phyloP scores from a whole-genome alignment of 805 yeast genomes.

The Candida vartiovaarae region DNA sequence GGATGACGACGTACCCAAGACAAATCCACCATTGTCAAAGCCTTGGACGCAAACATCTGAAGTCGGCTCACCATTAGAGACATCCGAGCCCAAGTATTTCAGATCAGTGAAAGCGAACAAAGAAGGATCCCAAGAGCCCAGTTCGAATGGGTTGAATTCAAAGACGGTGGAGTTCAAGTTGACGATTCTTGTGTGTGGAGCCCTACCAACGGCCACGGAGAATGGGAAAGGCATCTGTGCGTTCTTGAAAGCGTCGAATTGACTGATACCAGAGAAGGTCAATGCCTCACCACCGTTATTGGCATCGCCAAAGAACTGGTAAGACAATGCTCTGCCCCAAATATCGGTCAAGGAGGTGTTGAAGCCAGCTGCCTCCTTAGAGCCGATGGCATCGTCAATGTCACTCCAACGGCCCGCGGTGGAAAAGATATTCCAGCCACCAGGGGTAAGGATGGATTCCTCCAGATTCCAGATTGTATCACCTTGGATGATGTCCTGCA shows the following conservation, averaged over 20 bases:
- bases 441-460: constrained; percentile 52
- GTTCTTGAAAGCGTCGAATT: constrained; percentile 50
- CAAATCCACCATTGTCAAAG: constrained; percentile 71
- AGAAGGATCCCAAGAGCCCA: constrained; percentile 88
- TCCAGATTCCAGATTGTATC: constrained; percentile 21
- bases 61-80: constrained; percentile 23
- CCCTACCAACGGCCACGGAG: constrained; percentile 56
- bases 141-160: constrained; percentile 56
- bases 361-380: constrained; percentile 58
- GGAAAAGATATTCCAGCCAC: constrained; percentile 48
- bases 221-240: constrained; percentile 65
- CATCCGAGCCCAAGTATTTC: constrained; percentile 61
- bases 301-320: constrained; percentile 12
- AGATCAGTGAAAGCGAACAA: constrained; percentile 56
- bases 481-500: constrained; percentile 8
- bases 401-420: constrained; percentile 30
- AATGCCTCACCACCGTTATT: constrained; percentile 48
- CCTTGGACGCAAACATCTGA: constrained; percentile 56
- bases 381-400: constrained; percentile 46
- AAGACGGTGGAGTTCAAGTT: constrained; percentile 65
- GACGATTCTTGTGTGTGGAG: constrained; percentile 49
- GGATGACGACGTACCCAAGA: constrained; percentile 68
- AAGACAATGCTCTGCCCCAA: constrained; percentile 73
- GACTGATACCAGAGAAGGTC: constrained; percentile 46
- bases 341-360: constrained; percentile 63